Evolutionary conservation across 2,329 filamentous ascomycete species (phyloP), one percentile per base, ranked within the genome.

Genomic region (Epichloe baconii): DNA sequence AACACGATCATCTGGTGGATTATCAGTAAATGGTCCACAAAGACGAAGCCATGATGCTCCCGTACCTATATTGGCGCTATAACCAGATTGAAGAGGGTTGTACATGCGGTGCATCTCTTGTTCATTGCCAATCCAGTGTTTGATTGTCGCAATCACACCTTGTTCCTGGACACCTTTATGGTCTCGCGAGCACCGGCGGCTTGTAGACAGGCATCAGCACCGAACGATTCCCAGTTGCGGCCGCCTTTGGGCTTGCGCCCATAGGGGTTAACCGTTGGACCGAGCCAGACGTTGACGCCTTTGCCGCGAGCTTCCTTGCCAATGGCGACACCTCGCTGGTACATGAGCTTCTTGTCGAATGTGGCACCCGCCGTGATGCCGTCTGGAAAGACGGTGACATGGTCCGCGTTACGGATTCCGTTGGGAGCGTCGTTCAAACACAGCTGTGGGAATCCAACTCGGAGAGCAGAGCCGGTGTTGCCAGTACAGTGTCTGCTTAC

Each of bases 281-380:
- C 85, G 7, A 90, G 72, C 58, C 79, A 81, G 50, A 88, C 73
- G 61, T 88, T 82, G 41, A 82, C 75, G 2, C 86, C 86, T 62
- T 89, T 89, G 2, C 82, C 83, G 17, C 81, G 77, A 50, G 83
- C 83, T 62, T 90, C 86, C 57, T 82, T 70, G 21, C 85, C 85
- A 5, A 89, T 68, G 2, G 81, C 85, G 14, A 80, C 76, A 2
- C 78, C 85, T 31, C 85, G 77, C 48, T 77, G 72, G 56, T 84
- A 82, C 66, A 88, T 83, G 47, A 88, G 69, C 15, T 77, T 71
- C 68, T 88, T 89, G 66, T 85, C 83, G 62, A 81, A 89, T 0
- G 86, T 88, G 2, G 85, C 84, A 17, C 83, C 86, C 1, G 77
- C 78, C 0, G 83, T 88, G 57, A 91, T 86, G n/a, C 86, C 86